These are phyloP conservation scores for Draba incana DNA, from an alignment of 345 rosid species.

Conservation along the genomic window DNA sequence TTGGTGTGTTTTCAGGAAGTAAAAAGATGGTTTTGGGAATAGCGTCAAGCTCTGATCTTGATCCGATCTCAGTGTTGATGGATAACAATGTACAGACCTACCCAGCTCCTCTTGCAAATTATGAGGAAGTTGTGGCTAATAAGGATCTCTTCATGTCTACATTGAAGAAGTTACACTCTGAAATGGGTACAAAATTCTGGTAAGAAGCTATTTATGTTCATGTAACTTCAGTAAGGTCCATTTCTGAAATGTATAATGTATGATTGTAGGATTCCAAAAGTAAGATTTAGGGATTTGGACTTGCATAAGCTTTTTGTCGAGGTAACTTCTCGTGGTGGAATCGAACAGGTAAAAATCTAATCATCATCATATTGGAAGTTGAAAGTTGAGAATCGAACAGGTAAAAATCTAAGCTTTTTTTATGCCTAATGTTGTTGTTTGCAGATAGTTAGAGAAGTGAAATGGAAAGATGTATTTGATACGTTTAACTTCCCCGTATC, in stretches of 20 bases:
- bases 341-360: neutral
- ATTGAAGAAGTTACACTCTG: neutral
- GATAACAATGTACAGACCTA: neutral
- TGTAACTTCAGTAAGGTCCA: too few relatives aligned
- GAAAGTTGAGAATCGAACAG: neutral
- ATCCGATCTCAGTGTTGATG: neutral
- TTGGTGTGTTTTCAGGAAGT: neutral
- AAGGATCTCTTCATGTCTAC: slow-evolving; percentile 12
- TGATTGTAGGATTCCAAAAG: neutral
- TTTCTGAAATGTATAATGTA: too few relatives aligned
- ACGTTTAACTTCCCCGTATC: neutral
- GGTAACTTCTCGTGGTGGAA: slow-evolving; percentile 9
- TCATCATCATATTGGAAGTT: neutral
- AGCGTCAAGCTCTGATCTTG: neutral
- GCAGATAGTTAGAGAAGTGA: slow-evolving; percentile 1
- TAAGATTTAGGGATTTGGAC: neutral
- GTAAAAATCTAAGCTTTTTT: neutral
- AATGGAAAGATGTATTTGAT: neutral
- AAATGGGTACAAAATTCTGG: neutral
- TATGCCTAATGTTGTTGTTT: neutral
- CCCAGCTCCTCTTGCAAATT: slow-evolving; percentile 1
- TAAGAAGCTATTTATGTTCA: neutral
- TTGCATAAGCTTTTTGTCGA: slow-evolving; percentile 3
- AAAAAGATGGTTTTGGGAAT: neutral
- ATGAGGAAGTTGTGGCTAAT: neutral